These are phyloP conservation scores for Candida sanyiensis DNA, from an alignment of 805 yeast species.

Conservation along the genomic window DNA sequence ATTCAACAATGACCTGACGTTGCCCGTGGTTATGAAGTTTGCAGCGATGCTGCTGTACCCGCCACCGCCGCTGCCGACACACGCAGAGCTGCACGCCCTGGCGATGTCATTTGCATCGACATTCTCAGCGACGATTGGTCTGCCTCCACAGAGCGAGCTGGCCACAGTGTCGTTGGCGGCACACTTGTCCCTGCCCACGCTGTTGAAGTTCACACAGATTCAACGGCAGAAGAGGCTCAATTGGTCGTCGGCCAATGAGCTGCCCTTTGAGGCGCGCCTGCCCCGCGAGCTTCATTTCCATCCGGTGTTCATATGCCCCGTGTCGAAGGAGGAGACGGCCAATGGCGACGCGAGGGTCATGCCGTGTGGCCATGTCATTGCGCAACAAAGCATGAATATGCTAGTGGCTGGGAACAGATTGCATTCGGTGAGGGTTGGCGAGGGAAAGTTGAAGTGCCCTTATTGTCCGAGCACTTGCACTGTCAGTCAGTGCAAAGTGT, in stretches of 20 bases:
- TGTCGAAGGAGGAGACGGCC: slow-evolving; percentile 57
- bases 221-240: slow-evolving; percentile 36
- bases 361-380: slow-evolving; percentile 61
- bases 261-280: slow-evolving; percentile 55
- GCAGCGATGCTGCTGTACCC: slow-evolving; percentile 29
- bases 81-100: slow-evolving; percentile 28
- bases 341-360: slow-evolving; percentile 55
- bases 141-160: slow-evolving; percentile 36
- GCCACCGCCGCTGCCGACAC: slow-evolving; percentile 22
- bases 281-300: slow-evolving; percentile 51
- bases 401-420: slow-evolving; percentile 28
- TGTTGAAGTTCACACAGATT: slow-evolving; percentile 43
- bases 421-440: not conserved
- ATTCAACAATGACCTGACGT: slow-evolving; percentile 31
- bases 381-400: slow-evolving; percentile 46
- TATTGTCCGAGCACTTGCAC: slow-evolving; percentile 55
- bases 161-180: slow-evolving; percentile 47
- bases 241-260: slow-evolving; percentile 54
- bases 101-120: slow-evolving; percentile 38
- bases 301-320: slow-evolving; percentile 68
- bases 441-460: slow-evolving; percentile 58
- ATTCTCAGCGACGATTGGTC: slow-evolving; percentile 38
- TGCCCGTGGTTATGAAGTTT: slow-evolving; percentile 39
- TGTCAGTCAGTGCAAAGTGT: slow-evolving; percentile 37
- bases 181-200: slow-evolving; percentile 45